Evolutionary conservation across 805 yeast species (phyloP), one percentile per base, ranked within the genome.

Genomic region (Suhomyces prunicola): DNA sequence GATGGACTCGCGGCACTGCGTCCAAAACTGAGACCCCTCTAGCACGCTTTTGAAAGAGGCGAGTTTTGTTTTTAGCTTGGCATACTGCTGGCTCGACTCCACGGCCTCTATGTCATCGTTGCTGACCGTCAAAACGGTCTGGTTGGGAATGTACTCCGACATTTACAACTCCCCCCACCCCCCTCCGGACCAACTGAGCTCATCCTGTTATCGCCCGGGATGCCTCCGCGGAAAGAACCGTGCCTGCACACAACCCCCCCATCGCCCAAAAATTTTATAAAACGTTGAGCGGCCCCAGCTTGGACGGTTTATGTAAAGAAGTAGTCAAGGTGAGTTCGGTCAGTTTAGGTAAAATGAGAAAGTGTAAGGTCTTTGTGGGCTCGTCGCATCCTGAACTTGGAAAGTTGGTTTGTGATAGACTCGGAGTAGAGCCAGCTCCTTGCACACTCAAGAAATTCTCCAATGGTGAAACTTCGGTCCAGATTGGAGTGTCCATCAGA

Each of bases 391-490:
- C 97, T 12, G 96, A 91, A 67, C 79, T 94, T 62, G 99, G 99
- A 40, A 79, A 83, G 56, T 78, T 90, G 57, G 96, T 94, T 44
- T 94, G 99, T 73, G 90, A 89, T 55, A 80, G 92, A 51, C 76
- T 94, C 44, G 98, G 98, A 35, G 91, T 91, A 44, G 89, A 90
- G 64, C 91, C 96, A 9, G 98, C 97, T 27, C 96, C 96, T 27
- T 90, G 96, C 66, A 84, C 94, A 8, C 77, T 93, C 61, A 87
- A 88, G 71, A 92, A 91, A 72, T 94, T 94, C 72, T 88, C 97
- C 57, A 94, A 94, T 67, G 99, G 99, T 51, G 99, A 94, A 74
- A 94, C 99, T 4, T 88, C 96, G 45, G 97, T 96, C 46, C 96
- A 89, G 68, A 89, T 93, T 59, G 96, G 97, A 46, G 92, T 87